Base-by-base conservation (phyloP, 495 filamentous ascomycete genomes). In the Lasiosphaeria miniovina region DNA sequence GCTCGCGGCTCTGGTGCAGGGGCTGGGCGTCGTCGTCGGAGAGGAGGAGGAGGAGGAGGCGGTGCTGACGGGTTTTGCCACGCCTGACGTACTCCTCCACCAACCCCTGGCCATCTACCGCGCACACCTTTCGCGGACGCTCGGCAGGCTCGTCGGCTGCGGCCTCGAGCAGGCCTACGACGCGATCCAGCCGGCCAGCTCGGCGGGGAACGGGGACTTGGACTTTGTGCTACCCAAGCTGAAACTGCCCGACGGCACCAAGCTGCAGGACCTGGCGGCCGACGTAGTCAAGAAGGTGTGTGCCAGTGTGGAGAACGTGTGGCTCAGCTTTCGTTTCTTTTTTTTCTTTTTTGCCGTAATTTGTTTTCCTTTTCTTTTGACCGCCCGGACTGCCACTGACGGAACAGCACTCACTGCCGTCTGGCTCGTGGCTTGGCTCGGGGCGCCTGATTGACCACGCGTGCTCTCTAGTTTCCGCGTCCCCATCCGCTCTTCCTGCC, bases 221-320 rank as follows among this genome's bases (percentile, higher is more conserved):
- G 64, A 60, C 15, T 57, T 76, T 24, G 57, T 70, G 24, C 57
- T 76, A 24, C 71, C 73, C 12, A 71, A 65, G 57, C 63, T 75
- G 6, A 68, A 63, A 41, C 54, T 71, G 6, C 48, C 58, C 31
- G 65, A 62, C 14, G 66, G 64, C 24, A 59, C 62, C 3, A 53
- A 60, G 45, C 55, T 38, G 33, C 34, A 38, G 9, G 65, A 65
- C 24, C 52, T 71, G 24, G 70, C 65, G 1, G 49, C 52, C 11
- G 65, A 70, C 33, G 38, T 70, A 17, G 59, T 62, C 5, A 50
- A 66, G 54, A 64, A 65, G 65, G 73, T 74, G 5, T 46, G 43
- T 46, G 43, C 12, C 38, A 9, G 43, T n/a, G 12, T 46, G 4
- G 12, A 11, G 43, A 4, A 2, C 24, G 24, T 46, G 43, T 46